Base-by-base conservation (phyloP, 2,329 filamentous ascomycete genomes). In the Pseudopyricularia javanii region DNA sequence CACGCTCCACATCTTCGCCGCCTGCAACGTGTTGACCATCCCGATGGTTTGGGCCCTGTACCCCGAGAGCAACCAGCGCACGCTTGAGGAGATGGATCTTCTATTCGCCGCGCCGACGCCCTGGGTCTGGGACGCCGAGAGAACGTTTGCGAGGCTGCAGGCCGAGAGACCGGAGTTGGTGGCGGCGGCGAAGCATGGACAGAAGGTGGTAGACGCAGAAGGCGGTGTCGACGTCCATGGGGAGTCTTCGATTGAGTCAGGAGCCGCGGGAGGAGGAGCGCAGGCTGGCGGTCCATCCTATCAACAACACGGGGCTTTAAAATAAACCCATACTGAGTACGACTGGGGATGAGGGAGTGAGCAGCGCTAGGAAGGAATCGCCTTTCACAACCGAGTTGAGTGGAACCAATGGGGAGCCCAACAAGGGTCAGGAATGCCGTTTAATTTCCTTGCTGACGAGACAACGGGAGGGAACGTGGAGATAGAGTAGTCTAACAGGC, bases 81-180 rank as follows among this genome's bases (percentile, higher is more conserved):
- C 84, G 0, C 70, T 89, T 0, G 86, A 89, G 60, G 85, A 88
- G 61, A 88, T 89, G 71, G 81, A 90, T 56, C 66, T 88, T 0
- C 66, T 89, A 0, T 89, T 90, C 58, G 82, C 84, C 0, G 75
- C 80, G 1, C 72, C 82, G 17, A 82, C 74, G 0, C 78, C 79
- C 4, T 88, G 82, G 81, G 76, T 76, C 1, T 88, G 85, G 85
- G 81, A 86, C 51, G 59, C 58, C 2, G 59, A 60, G 50, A 53
- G 54, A 40, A 59, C 51, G 3, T 60, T 59, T 53, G 51, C 51
- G 8, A 55, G 53, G 17, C 55, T 60, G 28, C 57, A 58, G 34
- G 55, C 54, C 2, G 58, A 59, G 50, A 50, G 55, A n/a, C 58
- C 57, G 5, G 54, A 59, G 8, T 47, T 59, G 11, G 22, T 59